Conservation (phyloP, 768 basidiomycete genomes). For the Suillus luteus region DNA sequence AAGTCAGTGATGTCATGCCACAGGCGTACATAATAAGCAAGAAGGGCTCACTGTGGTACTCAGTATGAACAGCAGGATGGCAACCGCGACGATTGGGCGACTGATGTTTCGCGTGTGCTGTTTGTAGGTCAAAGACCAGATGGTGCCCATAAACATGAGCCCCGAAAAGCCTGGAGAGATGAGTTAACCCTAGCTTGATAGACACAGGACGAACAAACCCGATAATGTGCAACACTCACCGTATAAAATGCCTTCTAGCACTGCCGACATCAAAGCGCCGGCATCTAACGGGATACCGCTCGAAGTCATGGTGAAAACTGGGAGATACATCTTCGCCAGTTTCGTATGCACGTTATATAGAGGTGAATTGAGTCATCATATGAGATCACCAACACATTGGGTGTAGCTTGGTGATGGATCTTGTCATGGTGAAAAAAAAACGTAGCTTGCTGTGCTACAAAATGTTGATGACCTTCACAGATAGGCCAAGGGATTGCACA, state of each 20-base stretch:
- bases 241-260: background rate
- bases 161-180: background rate
- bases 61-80: slow-evolving; percentile 22
- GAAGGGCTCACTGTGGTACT: slow-evolving; percentile 21
- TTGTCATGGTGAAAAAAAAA: background rate
- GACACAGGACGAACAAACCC: background rate
- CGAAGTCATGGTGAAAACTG: background rate
- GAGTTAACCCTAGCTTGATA: background rate
- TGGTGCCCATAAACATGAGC: background rate
- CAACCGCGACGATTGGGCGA: slow-evolving; percentile 16
- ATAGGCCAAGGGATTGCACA: too few species aligned
- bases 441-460: too few species aligned
- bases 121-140: slow-evolving; percentile 1
- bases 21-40: background rate
- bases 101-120: slow-evolving; percentile 9
- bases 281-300: background rate
- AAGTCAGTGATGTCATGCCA: background rate
- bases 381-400: background rate
- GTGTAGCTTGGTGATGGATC: background rate
- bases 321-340: background rate
- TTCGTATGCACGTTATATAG: background rate
- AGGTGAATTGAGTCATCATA: background rate
- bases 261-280: background rate
- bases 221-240: background rate
- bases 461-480: background rate